These are phyloP conservation scores for Morella rubra DNA, from an alignment of 306 rosid species.

Conservation along the genomic window DNA sequence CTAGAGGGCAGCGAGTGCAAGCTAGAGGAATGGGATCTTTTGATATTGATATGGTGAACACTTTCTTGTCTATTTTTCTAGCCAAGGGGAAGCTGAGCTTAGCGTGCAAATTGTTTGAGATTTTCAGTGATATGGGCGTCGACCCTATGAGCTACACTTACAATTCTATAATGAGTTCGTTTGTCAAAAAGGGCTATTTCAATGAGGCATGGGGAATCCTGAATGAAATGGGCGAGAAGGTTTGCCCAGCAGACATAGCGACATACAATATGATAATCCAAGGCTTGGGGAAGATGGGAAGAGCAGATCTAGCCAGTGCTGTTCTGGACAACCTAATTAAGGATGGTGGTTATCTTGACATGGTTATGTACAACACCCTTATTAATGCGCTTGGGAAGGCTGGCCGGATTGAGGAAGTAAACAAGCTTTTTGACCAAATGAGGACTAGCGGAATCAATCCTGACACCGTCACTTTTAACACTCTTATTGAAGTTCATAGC, in stretches of 20 bases:
- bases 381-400: slow-evolving; percentile 89
- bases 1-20: slow-evolving; percentile 67
- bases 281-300: slow-evolving; percentile 91
- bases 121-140: slow-evolving; percentile 69
- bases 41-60: slow-evolving; percentile 81
- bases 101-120: slow-evolving; percentile 91
- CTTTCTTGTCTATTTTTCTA: slow-evolving; percentile 78
- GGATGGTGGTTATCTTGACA: slow-evolving; percentile 88
- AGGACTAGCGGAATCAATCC: slow-evolving; percentile 73
- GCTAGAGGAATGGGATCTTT: slow-evolving; percentile 51
- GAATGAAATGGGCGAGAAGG: slow-evolving; percentile 69
- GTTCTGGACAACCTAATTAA: slow-evolving; percentile 75
- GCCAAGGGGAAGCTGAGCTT: slow-evolving; percentile 82
- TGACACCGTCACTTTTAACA: slow-evolving; percentile 80
- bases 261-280: slow-evolving; percentile 88
- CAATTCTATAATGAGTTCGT: slow-evolving; percentile 86
- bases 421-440: slow-evolving; percentile 81
- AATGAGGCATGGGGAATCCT: slow-evolving; percentile 74
- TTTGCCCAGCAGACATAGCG: slow-evolving; percentile 80
- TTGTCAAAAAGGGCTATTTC: slow-evolving; percentile 87
- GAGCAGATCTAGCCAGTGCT: slow-evolving; percentile 88
- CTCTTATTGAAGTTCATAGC: slow-evolving; percentile 86
- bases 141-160: slow-evolving; percentile 73
- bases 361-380: slow-evolving; percentile 90
- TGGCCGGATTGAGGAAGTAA: slow-evolving; percentile 67